Evolutionary conservation across 345 rosid genomes (phyloP).

Genomic region (Rubroshorea leprosula): DNA sequence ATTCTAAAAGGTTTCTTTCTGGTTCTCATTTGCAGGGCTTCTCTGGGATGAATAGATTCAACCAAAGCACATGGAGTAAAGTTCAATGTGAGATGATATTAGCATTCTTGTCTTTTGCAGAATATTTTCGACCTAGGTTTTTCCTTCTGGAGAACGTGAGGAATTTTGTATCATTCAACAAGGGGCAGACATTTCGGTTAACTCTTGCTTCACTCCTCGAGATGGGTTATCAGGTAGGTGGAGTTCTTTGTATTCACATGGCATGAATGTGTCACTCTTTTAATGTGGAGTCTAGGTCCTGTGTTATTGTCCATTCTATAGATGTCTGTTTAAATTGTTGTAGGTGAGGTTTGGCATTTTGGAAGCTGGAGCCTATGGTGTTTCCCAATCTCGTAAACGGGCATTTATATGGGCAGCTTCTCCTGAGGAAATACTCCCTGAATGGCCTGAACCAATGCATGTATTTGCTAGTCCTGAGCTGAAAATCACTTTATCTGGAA

Average conservation of each 20-base stretch:
- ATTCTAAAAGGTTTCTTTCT: background rate
- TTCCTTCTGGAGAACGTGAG: slow-evolving; percentile 91
- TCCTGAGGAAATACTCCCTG: slow-evolving; percentile 78
- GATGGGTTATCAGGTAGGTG: slow-evolving; percentile 51
- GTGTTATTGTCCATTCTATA: no score
- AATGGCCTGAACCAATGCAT: slow-evolving; percentile 99
- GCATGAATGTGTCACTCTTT: background rate
- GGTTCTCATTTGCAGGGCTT: slow-evolving; percentile 57
- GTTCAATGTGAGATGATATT: slow-evolving; percentile 63
- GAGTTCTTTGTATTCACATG: background rate
- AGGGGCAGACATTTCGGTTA: slow-evolving; percentile 78
- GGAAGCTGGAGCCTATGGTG: slow-evolving; percentile 92
- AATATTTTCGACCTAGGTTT: slow-evolving; percentile 79
- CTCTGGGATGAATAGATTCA: slow-evolving; percentile 85
- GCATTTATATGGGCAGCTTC: slow-evolving; percentile 95
- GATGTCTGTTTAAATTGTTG: background rate
- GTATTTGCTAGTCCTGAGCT: slow-evolving; percentile 64
- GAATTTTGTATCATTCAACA: slow-evolving; percentile 71
- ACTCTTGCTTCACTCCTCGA: slow-evolving; percentile 63
- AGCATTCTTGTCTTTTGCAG: slow-evolving; percentile 62
- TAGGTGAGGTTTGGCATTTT: slow-evolving; percentile 92
- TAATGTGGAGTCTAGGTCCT: no score
- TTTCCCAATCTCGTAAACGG: slow-evolving; percentile 82
- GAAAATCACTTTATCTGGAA: slow-evolving; percentile 45
- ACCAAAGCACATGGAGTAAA: slow-evolving; percentile 66